Percentiles rank a stretch among this genome's conserved stretches.
These are phyloP conservation scores for Adansonia digitata DNA, from an alignment of 345 rosid species.

Conservation along the genomic window DNA sequence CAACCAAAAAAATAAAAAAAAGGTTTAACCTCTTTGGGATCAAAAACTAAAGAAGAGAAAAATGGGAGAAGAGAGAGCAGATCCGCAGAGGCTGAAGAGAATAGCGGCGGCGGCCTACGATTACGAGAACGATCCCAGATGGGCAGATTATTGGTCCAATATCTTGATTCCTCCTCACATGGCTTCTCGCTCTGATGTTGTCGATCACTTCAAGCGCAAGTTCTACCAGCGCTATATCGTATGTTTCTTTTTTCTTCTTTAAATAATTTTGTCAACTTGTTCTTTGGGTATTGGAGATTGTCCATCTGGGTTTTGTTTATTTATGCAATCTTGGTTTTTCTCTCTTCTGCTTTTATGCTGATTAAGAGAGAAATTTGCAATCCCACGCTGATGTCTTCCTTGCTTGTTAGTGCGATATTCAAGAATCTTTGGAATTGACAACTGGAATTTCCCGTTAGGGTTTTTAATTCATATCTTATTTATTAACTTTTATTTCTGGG, in stretches of 20 bases:
- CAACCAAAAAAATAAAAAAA: too few species aligned
- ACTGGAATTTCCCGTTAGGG: neutral
- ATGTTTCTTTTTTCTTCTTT: neutral
- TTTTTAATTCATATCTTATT: neutral
- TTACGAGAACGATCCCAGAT: conserved; percentile 78
- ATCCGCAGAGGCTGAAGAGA: conserved; percentile 70
- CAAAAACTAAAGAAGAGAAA: neutral
- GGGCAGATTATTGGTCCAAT: conserved; percentile 95
- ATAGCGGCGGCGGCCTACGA: conserved; percentile 83
- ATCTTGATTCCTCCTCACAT: conserved; percentile 85
- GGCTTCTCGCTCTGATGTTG: conserved; percentile 84
- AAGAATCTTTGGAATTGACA: neutral
- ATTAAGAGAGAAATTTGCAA: neutral
- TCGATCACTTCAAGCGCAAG: conserved; percentile 87
- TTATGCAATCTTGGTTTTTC: neutral
- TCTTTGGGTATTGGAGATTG: neutral
- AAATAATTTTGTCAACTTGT: neutral
- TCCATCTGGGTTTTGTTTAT: neutral
- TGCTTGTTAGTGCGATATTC: neutral
- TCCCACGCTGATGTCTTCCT: neutral
- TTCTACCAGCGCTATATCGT: conserved; percentile 93
- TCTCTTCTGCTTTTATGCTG: neutral
- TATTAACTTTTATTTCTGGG: neutral
- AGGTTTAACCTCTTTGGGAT: too few species aligned
- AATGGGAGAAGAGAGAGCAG: conserved; percentile 82